Conservation (phyloP, 2,329 filamentous ascomycete genomes). For the Aureobasidium leucospermi region DNA sequence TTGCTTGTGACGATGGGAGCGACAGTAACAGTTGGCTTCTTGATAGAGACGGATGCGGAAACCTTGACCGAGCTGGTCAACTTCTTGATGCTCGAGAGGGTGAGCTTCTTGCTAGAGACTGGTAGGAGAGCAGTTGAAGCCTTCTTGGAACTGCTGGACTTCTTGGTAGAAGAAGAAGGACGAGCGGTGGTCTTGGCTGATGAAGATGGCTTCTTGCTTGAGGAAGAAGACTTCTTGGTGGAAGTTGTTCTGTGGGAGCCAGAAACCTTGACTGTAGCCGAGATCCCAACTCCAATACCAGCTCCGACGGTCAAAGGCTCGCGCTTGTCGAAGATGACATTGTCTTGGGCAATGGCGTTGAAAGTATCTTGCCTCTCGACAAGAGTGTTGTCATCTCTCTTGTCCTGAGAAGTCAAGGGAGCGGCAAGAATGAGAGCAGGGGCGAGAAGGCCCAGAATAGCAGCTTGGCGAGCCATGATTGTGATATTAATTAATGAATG, state of each 20-base stretch:
- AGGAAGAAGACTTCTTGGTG: neutral
- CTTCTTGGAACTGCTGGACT: neutral
- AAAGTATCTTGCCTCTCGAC: neutral
- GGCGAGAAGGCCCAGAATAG: slow-evolving; percentile 2
- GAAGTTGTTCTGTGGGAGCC: neutral
- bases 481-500: neutral
- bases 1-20: neutral
- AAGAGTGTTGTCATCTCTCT: neutral
- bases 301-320: neutral
- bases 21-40: slow-evolving; percentile 1
- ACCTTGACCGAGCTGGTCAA: neutral
- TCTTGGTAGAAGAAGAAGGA: neutral
- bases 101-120: slow-evolving; percentile 1
- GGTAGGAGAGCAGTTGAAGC: neutral
- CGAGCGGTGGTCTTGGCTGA: neutral
- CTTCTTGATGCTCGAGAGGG: neutral
- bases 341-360: neutral
- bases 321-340: neutral
- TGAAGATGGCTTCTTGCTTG: neutral
- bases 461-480: slow-evolving; percentile 7
- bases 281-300: neutral
- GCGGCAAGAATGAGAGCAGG: slow-evolving; percentile 8
- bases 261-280: neutral
- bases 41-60: neutral
- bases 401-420: neutral